Evolutionary conservation across 164 flowering plant genomes (phyloP).

Genomic region (Berberis thunbergii): DNA sequence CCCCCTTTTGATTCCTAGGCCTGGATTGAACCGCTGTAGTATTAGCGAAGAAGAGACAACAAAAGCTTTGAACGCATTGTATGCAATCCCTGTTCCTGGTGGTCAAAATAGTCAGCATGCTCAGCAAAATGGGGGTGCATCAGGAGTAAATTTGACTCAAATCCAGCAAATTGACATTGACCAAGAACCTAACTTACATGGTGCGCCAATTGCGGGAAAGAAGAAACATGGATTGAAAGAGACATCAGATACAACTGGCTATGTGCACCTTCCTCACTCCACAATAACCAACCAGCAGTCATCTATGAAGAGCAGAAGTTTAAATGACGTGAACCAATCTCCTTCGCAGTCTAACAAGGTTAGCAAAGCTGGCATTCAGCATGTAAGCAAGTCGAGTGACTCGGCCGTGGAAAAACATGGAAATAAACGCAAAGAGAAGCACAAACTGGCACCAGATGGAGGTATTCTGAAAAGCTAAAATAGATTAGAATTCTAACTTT

Average conservation of each 20-base stretch:
- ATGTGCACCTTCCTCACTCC: conserved; percentile 20
- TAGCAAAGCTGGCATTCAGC: conserved; percentile 22
- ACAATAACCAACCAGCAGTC: conserved; percentile 30
- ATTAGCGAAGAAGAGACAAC: conserved; percentile 74
- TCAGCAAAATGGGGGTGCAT: conserved; percentile 20
- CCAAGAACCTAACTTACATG: conserved; percentile 15
- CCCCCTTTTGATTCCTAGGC: conserved; percentile 35
- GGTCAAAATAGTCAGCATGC: conserved; percentile 26
- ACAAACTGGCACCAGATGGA: conserved; percentile 32
- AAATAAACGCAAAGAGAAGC: conserved; percentile 34
- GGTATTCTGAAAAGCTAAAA: conserved; percentile 24
- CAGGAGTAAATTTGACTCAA: conserved; percentile 22
- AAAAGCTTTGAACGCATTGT: conserved; percentile 43
- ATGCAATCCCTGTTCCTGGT: conserved; percentile 31
- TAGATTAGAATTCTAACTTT: not conserved
- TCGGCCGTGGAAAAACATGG: conserved; percentile 23
- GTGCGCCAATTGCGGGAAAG: conserved; percentile 26
- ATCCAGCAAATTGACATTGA: conserved; percentile 21
- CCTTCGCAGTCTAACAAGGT: conserved; percentile 20
- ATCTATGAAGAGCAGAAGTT: conserved; percentile 32
- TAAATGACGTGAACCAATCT: conserved; percentile 33
- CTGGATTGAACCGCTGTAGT: conserved; percentile 76
- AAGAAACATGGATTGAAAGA: conserved; percentile 41
- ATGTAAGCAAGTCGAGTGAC: conserved; percentile 25
- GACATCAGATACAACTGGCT: conserved; percentile 17